Conservation (phyloP, 768 basidiomycete genomes). For the Pulveroboletus sp. region DNA sequence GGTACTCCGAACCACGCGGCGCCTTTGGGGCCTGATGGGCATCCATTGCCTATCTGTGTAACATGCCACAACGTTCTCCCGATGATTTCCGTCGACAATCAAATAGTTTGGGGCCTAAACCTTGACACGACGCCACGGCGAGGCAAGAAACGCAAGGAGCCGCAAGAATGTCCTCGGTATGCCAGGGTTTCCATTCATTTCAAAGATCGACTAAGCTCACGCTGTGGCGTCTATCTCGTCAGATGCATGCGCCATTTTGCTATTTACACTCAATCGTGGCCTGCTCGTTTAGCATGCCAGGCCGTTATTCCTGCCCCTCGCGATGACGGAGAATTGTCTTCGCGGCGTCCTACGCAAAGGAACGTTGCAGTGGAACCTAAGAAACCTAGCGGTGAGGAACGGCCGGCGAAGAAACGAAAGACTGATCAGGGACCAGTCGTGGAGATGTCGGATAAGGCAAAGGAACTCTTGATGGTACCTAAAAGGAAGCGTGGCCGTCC, state of each 20-base stretch:
- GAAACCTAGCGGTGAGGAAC: conserved; percentile 42
- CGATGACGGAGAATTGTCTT: conserved; percentile 39
- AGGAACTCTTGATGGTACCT: conserved; percentile 27
- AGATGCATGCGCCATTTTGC: conserved; percentile 80
- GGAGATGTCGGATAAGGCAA: conserved; percentile 34
- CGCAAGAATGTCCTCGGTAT: conserved; percentile 74
- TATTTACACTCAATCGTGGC: conserved; percentile 73
- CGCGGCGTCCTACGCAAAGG: conserved; percentile 50
- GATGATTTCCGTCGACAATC: conserved; percentile 69
- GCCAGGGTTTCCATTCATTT: conserved; percentile 26
- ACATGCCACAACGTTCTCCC: conserved; percentile 72
- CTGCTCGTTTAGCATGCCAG: conserved; percentile 49
- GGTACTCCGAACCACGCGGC: conserved; percentile 41
- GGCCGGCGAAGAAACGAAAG: conserved; percentile 49
- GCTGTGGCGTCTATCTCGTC: conserved; percentile 11
- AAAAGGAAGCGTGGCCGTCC: conserved; percentile 35
- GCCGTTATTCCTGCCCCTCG: conserved; percentile 46
- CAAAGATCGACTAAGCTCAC: conserved; percentile 9
- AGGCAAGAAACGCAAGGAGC: conserved; percentile 55
- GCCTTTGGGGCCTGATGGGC: conserved; percentile 60
- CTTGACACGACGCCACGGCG: conserved; percentile 42
- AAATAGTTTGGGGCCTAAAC: conserved; percentile 70
- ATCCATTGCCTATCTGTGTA: conserved; percentile 62
- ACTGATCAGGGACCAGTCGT: conserved; percentile 33
- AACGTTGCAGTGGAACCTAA: conserved; percentile 53